phyloP scores from a whole-genome alignment of 441 rosid species.

The Adansonia grandidieri region DNA sequence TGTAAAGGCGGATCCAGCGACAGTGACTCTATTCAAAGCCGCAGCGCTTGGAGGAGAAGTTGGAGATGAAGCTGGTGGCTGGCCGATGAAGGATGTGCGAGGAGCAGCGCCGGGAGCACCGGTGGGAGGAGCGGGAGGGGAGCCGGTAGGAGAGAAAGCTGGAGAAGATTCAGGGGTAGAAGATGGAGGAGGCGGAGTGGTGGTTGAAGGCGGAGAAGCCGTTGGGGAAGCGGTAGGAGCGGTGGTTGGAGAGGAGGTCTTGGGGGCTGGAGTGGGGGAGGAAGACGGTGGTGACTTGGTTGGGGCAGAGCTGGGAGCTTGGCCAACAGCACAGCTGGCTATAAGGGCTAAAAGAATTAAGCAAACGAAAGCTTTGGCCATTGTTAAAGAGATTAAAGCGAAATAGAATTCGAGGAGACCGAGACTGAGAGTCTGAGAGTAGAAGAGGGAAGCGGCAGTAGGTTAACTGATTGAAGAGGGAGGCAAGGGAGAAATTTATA shows the following conservation, averaged over 20 bases:
- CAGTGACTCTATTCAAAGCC: constrained; percentile 36
- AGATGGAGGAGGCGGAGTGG: constrained; percentile 32
- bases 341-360: constrained; percentile 47
- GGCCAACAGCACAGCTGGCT: constrained; percentile 53
- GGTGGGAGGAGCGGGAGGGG: constrained; percentile 47
- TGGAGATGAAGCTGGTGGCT: constrained; percentile 22
- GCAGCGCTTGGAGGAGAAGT: constrained; percentile 31
- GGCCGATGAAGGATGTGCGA: constrained; percentile 2
- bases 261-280: constrained; percentile 37
- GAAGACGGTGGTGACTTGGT: constrained; percentile 41
- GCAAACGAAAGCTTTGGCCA: constrained; percentile 49
- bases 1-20: constrained; percentile 42
- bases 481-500: too few relatives aligned
- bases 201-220: constrained; percentile 37
- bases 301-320: constrained; percentile 66
- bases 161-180: constrained; percentile 34
- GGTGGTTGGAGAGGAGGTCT: constrained; percentile 32
- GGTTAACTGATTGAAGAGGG: too few relatives aligned
- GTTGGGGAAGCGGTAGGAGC: constrained; percentile 25
- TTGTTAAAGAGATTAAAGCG: constrained; percentile 4
- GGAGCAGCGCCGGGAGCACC: constrained; percentile 16
- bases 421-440: too few relatives aligned
- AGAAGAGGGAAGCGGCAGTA: too few relatives aligned
- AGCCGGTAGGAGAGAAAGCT: constrained; percentile 31
- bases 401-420: too few relatives aligned